Evolutionary conservation across 306 rosid genomes (phyloP), one percentile per base, ranked within the genome.

Genomic region (Oxytropis ochrocephala): DNA sequence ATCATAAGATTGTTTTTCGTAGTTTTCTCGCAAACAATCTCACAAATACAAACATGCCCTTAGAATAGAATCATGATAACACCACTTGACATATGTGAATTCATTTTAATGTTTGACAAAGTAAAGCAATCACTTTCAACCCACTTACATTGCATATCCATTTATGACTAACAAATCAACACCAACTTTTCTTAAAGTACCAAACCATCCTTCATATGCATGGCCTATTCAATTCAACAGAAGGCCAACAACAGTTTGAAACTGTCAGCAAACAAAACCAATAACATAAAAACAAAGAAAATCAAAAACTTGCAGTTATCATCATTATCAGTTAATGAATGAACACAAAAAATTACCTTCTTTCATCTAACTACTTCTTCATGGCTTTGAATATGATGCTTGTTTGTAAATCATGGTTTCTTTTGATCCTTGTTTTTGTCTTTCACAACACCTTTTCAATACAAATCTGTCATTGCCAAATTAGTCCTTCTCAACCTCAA

Each of bases 201-300:
- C 64, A 52, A 44, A 38, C 41, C 68, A 60, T 13, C 73, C 72
- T 32, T 55, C 13, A 7, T 49, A 11, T 1, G 3, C 46, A 43
- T 8, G 16, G 12, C 13, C 29, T 33, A 59, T 43, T 52, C 56
- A 70, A 42, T 63, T 42, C 60, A 76, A n/a, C 17, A 70, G 75
- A 74, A 76, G 43, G n/a, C 10, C 67, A 73, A 75, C 69, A 60
- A 71, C 52, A 74, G 77, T 60, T 82, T 85, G 96, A 90, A 88
- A 74, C 81, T 84, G 79, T 85, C 97, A 84, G 82, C 89, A 13
- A 81, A 74, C 70, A 57, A 79, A 76, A 50, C 32, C 85, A 69
- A 57, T 50, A 30, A 46, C 80, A 16, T 74, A 72, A 68, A 65
- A 81, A 74, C 83, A 75, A 79, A 44, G 11, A 62, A 70, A 70